phyloP scores from a whole-genome alignment of 805 yeast species.

The Monosporozyma yasuniensis region DNA sequence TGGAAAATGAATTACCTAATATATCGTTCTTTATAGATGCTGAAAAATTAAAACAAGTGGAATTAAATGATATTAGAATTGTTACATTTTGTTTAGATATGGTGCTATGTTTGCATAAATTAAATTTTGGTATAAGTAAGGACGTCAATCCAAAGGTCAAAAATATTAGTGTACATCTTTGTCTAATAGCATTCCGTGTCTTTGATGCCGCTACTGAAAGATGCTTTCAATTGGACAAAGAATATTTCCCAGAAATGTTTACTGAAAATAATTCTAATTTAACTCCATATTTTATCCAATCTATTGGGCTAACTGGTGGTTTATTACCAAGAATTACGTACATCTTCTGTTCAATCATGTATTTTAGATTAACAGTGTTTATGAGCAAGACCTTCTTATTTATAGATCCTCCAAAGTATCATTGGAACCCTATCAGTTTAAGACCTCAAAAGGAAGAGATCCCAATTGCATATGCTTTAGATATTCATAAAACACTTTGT shows the following conservation, averaged over 20 bases:
- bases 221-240: constrained; percentile 14
- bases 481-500: constrained; percentile 5
- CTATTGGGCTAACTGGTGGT: background rate
- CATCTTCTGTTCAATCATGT: constrained; percentile 4
- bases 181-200: constrained; percentile 13
- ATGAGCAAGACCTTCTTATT: constrained; percentile 1
- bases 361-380: constrained; percentile 4
- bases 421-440: constrained; percentile 8
- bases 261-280: constrained; percentile 3
- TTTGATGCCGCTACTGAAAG: constrained; percentile 9
- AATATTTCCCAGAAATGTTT: constrained; percentile 12
- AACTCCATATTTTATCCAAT: constrained; percentile 15
- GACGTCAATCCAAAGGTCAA: constrained; percentile 7
- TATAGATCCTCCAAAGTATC: background rate
- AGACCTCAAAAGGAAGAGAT: constrained; percentile 1
- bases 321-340: constrained; percentile 8
- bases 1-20: constrained; percentile 3
- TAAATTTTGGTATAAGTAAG: constrained; percentile 9
- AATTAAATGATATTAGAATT: constrained; percentile 2
- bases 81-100: constrained; percentile 3
- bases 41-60: background rate
- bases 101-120: constrained; percentile 9
- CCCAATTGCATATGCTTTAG: constrained; percentile 2
- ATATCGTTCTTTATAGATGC: background rate
- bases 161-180: constrained; percentile 7